Percentiles rank a stretch among this genome's conserved stretches.
Conservation (phyloP, 441 rosid species). For the Pelargonium fulgidum region DNA sequence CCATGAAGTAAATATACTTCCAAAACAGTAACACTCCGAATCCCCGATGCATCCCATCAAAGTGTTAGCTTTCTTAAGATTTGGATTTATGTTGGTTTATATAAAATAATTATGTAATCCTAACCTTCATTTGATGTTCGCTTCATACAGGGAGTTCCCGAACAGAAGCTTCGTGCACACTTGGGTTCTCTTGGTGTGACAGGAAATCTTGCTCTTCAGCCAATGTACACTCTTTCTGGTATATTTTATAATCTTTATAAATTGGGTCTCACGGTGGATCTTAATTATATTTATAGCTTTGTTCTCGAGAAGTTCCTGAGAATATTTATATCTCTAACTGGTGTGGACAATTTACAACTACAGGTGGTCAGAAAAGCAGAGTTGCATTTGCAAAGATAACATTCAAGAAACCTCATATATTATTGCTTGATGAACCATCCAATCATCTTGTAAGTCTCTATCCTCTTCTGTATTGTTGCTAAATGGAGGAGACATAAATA, state of each 20-base stretch:
- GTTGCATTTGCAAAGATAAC: slow-evolving; percentile 98
- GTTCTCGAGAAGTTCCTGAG: background rate
- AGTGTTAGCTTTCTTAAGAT: background rate
- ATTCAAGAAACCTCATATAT: slow-evolving; percentile 94
- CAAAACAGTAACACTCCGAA: background rate
- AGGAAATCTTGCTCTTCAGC: slow-evolving; percentile 97
- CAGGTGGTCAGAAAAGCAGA: slow-evolving; percentile 99
- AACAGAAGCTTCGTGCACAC: slow-evolving; percentile 85
- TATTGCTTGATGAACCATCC: slow-evolving; percentile 95
- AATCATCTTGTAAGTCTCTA: slow-evolving; percentile 80
- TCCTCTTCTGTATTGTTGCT: background rate
- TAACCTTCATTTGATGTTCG: slow-evolving; percentile 20
- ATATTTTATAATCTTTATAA: slow-evolving; percentile 12
- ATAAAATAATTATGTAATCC: slow-evolving; percentile 7
- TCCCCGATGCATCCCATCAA: background rate
- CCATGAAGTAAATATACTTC: background rate
- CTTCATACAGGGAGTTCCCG: slow-evolving; percentile 80
- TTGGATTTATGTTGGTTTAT: background rate
- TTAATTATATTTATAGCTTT: background rate
- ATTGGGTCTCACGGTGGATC: background rate
- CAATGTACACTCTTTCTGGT: slow-evolving; percentile 98
- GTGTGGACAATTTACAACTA: slow-evolving; percentile 13
- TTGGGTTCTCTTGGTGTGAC: slow-evolving; percentile 95
- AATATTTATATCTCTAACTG: slow-evolving; percentile 12
- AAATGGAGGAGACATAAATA: too few relatives aligned